Evolutionary conservation across 1,284 basidiomycete genomes (phyloP), one percentile per base, ranked within the genome.

Genomic region (Sanghuangporus sanghuang): DNA sequence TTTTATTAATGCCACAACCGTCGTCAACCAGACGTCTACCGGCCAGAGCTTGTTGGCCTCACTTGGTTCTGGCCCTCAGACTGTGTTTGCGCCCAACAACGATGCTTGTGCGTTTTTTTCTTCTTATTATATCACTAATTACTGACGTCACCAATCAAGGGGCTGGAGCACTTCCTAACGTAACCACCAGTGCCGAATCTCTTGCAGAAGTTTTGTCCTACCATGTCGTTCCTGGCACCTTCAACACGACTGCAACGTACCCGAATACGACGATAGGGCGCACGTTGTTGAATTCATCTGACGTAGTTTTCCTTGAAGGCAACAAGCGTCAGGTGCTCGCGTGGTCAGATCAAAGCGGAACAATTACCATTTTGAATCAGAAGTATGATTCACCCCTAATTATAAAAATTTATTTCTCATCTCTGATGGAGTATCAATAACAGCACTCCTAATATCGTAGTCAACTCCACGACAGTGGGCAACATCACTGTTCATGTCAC

Each of bases 241-340:
- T 82, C 71, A 75, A 74, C 14, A 66, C 73, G 12, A 72, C 79
- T 8, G 72, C 75, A 2, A 73, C 74, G 7, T 81, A 73, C 67
- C 82, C 83, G 3, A 83, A 83, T 67, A 74, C 82, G 61, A 90
- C 89, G 0, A 75, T 92, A 60, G 86, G 85, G 3, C 80, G 85
- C 48, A 88, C 89, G 0, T 76, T 86, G 14, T 76, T 90, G 55
- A 82, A 80, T 55, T 77, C 81, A 57, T 70, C 79, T 0, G 64
- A 72, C 0, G 68, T 78, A 18, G 85, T 86, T 3, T 73, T 71
- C 38, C 79, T 89, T 0, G 85, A 85, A 70, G 85, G 79, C 3
- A 77, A 77, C 67, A 77, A 79, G 67, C 76, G 77, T 9, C 88
- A 91, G 68, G 90, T 88, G 6, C 73, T 92, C 11, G 84, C 82